Percentiles rank a stretch among this genome's conserved stretches.
These are phyloP conservation scores for Phytophthora constricta DNA, from an alignment of 352 stramenopile genomes.

Conservation along the genomic window DNA sequence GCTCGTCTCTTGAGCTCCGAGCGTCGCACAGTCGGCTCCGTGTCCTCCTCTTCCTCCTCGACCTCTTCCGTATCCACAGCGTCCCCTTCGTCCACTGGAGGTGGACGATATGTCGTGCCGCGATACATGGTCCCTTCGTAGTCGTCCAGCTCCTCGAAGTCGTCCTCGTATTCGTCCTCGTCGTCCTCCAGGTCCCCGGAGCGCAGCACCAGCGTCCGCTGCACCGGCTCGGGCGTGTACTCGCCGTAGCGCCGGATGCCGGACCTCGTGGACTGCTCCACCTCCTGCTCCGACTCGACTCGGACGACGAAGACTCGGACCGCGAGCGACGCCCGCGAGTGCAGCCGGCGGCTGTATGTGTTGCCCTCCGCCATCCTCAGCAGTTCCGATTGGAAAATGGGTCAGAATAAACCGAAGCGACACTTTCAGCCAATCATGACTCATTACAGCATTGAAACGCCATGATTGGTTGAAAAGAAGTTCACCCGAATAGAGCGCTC, in stretches of 20 bases:
- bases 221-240: conserved; percentile 61
- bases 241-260: conserved; percentile 23
- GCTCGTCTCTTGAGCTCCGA: conserved; percentile 41
- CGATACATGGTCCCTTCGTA: conserved; percentile 36
- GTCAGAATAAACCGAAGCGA: too few species aligned
- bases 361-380: conserved; percentile 27
- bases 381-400: conserved; percentile 8
- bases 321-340: conserved; percentile 8
- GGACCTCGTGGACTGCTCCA: conserved; percentile 11
- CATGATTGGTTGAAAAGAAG: conserved; percentile 10
- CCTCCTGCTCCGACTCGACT: conserved; percentile 26
- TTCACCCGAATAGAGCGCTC: too few species aligned
- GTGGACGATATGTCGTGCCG: conserved; percentile 30
- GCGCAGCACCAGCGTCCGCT: conserved; percentile 62
- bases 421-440: too few species aligned
- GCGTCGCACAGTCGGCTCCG: conserved; percentile 25
- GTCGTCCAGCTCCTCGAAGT: conserved; percentile 49
- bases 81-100: conserved; percentile 33
- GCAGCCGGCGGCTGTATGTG: conserved; percentile 36
- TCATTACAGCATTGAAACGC: too few species aligned
- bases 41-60: conserved; percentile 30
- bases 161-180: conserved; percentile 47
- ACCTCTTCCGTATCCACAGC: conserved; percentile 30
- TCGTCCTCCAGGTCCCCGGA: conserved; percentile 51
- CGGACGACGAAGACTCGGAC: conserved; percentile 18